A percentile compares a stretch with the other conserved stretches of the same genome.
Conservation (phyloP, 2,329 filamentous ascomycete species). For the Xylariomycetidae sp. region DNA sequence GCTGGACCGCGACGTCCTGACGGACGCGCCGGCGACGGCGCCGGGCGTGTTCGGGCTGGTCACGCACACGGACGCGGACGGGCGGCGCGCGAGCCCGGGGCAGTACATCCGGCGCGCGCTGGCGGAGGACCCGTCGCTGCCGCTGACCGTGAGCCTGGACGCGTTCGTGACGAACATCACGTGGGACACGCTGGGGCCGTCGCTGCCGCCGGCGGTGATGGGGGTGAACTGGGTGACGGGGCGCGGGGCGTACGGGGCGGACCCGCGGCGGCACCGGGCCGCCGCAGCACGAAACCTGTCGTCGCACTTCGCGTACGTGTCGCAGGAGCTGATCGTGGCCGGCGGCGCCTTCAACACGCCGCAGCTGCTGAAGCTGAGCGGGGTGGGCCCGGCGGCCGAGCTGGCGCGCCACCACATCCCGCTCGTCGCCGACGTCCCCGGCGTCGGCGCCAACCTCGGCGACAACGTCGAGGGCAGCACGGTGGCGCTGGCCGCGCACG, state of each 20-base stretch:
- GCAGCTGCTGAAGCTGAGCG: constrained; percentile 40
- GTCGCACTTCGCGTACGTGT: constrained; percentile 27
- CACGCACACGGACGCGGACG: constrained; percentile 13
- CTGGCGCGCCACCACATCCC: constrained; percentile 39
- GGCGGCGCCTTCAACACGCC: constrained; percentile 43
- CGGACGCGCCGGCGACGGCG: constrained; percentile 8
- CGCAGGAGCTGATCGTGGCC: constrained; percentile 41
- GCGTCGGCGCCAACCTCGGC: constrained; percentile 56
- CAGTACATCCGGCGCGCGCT: constrained; percentile 17
- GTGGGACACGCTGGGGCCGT: constrained; percentile 15
- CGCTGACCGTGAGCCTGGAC: constrained; percentile 12
- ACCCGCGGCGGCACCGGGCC: constrained; percentile 12
- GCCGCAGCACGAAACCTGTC: constrained; percentile 28
- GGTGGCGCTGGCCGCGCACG: constrained; percentile 30
- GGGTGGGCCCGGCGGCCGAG: constrained; percentile 36
- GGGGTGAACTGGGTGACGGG: constrained; percentile 14
- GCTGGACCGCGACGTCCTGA: constrained; percentile 17
- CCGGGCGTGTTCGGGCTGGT: constrained; percentile 17
- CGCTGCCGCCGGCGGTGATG: constrained; percentile 15
- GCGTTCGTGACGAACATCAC: constrained; percentile 15
- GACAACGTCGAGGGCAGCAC: constrained; percentile 46
- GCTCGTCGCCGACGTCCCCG: constrained; percentile 50
- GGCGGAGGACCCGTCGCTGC: constrained; percentile 12
- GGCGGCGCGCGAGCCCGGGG: constrained; percentile 12
- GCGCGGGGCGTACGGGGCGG: constrained; percentile 16